These are phyloP conservation scores for Trifolium dubium DNA, from an alignment of 306 rosid genomes.

Conservation along the genomic window DNA sequence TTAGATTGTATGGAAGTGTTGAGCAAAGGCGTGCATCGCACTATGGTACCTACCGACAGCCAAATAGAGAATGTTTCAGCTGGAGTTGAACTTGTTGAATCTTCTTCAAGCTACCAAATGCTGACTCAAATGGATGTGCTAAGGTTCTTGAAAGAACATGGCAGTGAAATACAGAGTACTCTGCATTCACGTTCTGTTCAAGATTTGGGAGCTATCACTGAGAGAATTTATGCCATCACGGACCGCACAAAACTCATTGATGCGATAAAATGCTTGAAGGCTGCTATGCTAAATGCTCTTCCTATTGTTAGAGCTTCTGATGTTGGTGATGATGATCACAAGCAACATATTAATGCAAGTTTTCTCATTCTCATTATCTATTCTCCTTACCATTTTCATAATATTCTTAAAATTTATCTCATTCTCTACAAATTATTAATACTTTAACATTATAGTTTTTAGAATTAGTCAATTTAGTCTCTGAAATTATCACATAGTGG, in stretches of 20 bases:
- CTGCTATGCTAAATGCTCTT: slow-evolving; percentile 72
- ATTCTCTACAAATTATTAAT: no score
- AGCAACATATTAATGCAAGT: slow-evolving; percentile 64
- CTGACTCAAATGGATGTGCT: slow-evolving; percentile 86
- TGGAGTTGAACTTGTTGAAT: slow-evolving; percentile 76
- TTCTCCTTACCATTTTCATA: neutral
- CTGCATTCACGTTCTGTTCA: slow-evolving; percentile 43
- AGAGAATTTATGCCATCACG: slow-evolving; percentile 67
- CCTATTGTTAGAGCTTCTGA: slow-evolving; percentile 65
- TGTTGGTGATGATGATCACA: slow-evolving; percentile 54
- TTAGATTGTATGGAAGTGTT: slow-evolving; percentile 94
- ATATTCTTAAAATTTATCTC: no score
- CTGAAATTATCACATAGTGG: no score
- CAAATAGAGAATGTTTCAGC: slow-evolving; percentile 43
- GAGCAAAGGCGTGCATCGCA: slow-evolving; percentile 91
- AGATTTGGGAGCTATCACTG: slow-evolving; percentile 61
- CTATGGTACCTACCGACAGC: slow-evolving; percentile 72
- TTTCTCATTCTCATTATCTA: neutral
- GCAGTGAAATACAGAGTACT: slow-evolving; percentile 37
- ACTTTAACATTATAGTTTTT: no score
- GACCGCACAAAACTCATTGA: slow-evolving; percentile 65
- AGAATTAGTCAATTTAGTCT: no score
- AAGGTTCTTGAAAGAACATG: slow-evolving; percentile 57
- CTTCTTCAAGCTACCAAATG: slow-evolving; percentile 73
- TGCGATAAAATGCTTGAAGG: slow-evolving; percentile 72